Percentiles rank a stretch among this genome's conserved stretches.
Conservation (phyloP, 805 yeast species). For the Kuraishia piskuri region DNA sequence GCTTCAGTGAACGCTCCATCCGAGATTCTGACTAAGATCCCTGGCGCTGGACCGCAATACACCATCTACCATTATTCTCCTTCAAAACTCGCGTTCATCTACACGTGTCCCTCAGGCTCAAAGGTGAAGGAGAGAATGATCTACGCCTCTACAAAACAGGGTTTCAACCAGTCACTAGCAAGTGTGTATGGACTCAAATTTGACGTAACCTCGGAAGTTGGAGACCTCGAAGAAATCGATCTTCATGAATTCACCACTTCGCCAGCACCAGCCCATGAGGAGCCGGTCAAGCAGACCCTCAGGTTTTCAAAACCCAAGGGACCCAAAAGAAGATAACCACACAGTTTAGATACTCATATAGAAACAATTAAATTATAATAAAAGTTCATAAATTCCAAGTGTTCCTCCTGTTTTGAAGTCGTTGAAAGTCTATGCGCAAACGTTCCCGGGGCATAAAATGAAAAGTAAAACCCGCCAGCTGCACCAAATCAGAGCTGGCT, state of each 20-base stretch:
- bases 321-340: slow-evolving; percentile 45
- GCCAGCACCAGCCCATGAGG: slow-evolving; percentile 7
- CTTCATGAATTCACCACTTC: slow-evolving; percentile 30
- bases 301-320: slow-evolving; percentile 60
- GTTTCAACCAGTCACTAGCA: slow-evolving; percentile 44
- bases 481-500: not conserved
- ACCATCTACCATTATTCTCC: slow-evolving; percentile 38
- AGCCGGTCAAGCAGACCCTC: slow-evolving; percentile 14
- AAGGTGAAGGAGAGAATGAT: slow-evolving; percentile 88
- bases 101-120: slow-evolving; percentile 86
- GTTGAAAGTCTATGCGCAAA: not conserved
- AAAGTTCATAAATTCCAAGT: not conserved
- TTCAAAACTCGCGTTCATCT: slow-evolving; percentile 49
- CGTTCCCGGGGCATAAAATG: not conserved
- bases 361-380: not conserved
- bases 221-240: slow-evolving; percentile 65
- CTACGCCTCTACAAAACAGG: slow-evolving; percentile 74
- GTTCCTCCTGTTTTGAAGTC: not conserved
- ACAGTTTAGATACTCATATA: not conserved
- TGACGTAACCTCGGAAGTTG: slow-evolving; percentile 53
- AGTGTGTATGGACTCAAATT: slow-evolving; percentile 25
- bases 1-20: slow-evolving; percentile 8
- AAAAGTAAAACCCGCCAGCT: not conserved
- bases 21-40: slow-evolving; percentile 25
- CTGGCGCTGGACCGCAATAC: slow-evolving; percentile 45